These are phyloP conservation scores for Erythrophleum ivorense DNA, from an alignment of 331 rosid genomes.

Conservation along the genomic window DNA sequence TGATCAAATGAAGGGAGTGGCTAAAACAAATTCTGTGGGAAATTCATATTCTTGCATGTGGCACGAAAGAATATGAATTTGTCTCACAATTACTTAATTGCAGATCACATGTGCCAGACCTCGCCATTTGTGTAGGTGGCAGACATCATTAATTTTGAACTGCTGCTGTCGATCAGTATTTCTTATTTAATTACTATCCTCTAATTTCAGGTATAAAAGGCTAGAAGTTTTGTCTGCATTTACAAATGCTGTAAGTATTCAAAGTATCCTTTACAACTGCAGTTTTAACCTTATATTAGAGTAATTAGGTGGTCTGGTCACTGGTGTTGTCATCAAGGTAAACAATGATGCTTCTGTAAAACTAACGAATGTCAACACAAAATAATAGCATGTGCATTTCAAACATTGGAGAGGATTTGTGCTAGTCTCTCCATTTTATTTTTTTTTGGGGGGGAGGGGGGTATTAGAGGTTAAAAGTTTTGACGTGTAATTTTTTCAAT, in stretches of 20 bases:
- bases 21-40: background rate
- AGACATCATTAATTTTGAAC: slow-evolving; percentile 17
- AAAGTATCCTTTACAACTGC: slow-evolving; percentile 37
- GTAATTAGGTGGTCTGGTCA: slow-evolving; percentile 25
- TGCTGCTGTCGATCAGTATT: slow-evolving; percentile 30
- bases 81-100: slow-evolving; percentile 17
- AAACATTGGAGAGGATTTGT: background rate
- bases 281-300: slow-evolving; percentile 29
- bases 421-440: background rate
- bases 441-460: background rate
- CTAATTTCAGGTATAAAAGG: slow-evolving; percentile 80
- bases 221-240: slow-evolving; percentile 93
- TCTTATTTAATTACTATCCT: slow-evolving; percentile 21
- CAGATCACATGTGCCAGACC: slow-evolving; percentile 1
- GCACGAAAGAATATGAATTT: background rate
- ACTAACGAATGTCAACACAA: background rate
- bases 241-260: slow-evolving; percentile 93
- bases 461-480: background rate
- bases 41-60: slow-evolving; percentile 9
- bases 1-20: slow-evolving; percentile 13
- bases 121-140: background rate
- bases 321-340: slow-evolving; percentile 18
- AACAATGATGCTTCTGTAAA: background rate
- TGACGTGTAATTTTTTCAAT: background rate
- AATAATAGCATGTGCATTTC: background rate